A percentile compares a stretch with the other conserved stretches of the same genome.
phyloP scores from a whole-genome alignment of 495 filamentous ascomycete genomes.

The Elaphomyces granulatus region DNA sequence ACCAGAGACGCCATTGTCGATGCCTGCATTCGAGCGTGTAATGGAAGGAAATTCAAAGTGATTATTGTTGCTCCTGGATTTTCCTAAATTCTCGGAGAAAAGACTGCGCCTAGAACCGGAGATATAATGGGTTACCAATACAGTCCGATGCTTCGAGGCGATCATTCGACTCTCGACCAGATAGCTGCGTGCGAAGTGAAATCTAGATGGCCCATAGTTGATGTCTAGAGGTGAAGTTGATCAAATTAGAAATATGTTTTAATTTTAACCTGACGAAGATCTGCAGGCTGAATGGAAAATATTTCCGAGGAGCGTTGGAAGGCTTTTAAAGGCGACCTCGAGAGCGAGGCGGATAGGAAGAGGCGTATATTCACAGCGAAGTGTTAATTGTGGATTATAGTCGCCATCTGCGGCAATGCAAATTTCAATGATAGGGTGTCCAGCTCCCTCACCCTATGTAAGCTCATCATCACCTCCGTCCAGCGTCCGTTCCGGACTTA shows the following conservation, averaged over 20 bases:
- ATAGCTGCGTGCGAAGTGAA: conserved; percentile 66
- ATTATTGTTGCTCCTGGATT: conserved; percentile 88
- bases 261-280: conserved; percentile 80
- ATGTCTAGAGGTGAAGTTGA: neutral
- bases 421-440: conserved; percentile 82
- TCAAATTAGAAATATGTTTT: conserved; percentile 52
- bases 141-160: conserved; percentile 82
- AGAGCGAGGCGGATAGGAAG: conserved; percentile 79
- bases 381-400: conserved; percentile 72
- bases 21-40: conserved; percentile 64
- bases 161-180: conserved; percentile 76
- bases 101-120: conserved; percentile 69
- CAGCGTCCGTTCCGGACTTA: conserved; percentile 3
- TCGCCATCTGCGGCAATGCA: conserved; percentile 70
- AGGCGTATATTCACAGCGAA: conserved; percentile 88
- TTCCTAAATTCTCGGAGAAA: conserved; percentile 73
- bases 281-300: conserved; percentile 64
- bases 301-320: conserved; percentile 57
- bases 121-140: conserved; percentile 99
- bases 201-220: conserved; percentile 34
- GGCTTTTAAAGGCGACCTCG: conserved; percentile 43
- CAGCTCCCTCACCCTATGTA: conserved; percentile 1
- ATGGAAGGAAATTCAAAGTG: conserved; percentile 75
- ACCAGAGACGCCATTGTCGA: conserved; percentile 83
- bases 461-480: conserved; percentile 1